These are phyloP conservation scores for Aureobasidium sp. DNA, from an alignment of 2,329 filamentous ascomycete genomes.

Conservation along the genomic window DNA sequence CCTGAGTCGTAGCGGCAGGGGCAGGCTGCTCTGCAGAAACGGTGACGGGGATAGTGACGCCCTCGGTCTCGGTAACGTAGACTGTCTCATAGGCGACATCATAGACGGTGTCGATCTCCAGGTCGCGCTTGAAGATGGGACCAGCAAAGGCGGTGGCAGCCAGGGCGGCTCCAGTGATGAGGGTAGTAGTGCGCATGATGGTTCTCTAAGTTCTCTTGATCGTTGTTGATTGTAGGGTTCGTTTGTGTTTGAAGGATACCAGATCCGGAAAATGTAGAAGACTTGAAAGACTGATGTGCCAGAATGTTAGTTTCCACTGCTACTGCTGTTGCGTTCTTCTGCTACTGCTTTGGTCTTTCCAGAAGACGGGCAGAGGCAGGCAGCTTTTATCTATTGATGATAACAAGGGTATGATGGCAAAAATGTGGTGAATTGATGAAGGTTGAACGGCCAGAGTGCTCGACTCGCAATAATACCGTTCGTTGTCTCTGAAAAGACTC, in stretches of 20 bases:
- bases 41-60: constrained; percentile 15
- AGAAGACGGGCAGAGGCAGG: constrained; percentile 7
- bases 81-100: constrained; percentile 26
- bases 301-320: constrained; percentile 12
- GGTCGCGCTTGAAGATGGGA: constrained; percentile 22
- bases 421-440: background rate
- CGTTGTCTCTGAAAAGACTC: background rate
- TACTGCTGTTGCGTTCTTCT: constrained; percentile 14
- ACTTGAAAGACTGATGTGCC: constrained; percentile 12
- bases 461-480: constrained; percentile 9
- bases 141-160: constrained; percentile 28
- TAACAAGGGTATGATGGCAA: background rate
- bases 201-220: constrained; percentile 15
- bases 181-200: constrained; percentile 28
- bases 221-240: constrained; percentile 17
- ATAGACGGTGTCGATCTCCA: constrained; percentile 21
- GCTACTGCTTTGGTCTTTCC: constrained; percentile 10
- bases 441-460: constrained; percentile 10
- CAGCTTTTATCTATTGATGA: constrained; percentile 13
- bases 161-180: constrained; percentile 26
- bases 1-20: constrained; percentile 2
- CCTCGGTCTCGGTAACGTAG: constrained; percentile 27
- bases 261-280: constrained; percentile 14
- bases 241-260: constrained; percentile 15
- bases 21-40: constrained; percentile 11